Evolutionary conservation across 345 rosid species (phyloP).

Genomic region (Dovyalis caffra): DNA sequence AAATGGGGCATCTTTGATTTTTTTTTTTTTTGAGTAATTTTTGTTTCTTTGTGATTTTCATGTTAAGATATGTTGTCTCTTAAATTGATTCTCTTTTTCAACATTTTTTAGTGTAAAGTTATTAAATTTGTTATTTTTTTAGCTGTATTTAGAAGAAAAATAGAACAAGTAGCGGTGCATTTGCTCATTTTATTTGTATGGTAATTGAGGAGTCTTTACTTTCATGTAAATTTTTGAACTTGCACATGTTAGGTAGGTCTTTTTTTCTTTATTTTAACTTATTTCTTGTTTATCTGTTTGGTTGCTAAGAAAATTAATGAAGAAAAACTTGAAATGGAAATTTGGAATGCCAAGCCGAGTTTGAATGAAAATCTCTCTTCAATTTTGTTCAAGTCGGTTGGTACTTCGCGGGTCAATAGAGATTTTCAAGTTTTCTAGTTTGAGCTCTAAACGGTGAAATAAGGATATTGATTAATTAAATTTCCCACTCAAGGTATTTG

Average conservation of each 20-base stretch:
- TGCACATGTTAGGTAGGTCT: neutral
- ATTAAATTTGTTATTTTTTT: no score
- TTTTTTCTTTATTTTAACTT: neutral
- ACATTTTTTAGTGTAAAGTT: neutral
- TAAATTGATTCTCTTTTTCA: neutral
- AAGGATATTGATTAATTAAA: neutral
- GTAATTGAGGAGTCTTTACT: no score
- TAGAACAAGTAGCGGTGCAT: neutral
- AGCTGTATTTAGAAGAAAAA: no score
- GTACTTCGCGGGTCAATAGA: neutral
- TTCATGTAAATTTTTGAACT: neutral
- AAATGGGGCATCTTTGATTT: neutral
- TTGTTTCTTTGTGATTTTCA: conserved; percentile 1
- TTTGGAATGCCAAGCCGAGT: neutral
- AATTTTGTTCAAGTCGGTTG: no score
- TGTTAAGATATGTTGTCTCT: conserved; percentile 1
- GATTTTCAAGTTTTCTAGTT: conserved; percentile 7
- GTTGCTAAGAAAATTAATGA: neutral
- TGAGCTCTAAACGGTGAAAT: neutral
- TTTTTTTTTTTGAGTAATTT: conserved; percentile 11
- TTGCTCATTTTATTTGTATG: neutral
- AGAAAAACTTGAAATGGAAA: neutral
- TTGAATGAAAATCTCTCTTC: neutral
- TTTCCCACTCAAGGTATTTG: neutral
- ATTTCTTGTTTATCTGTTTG: conserved; percentile 2